A percentile compares a stretch with the other conserved stretches of the same genome.
Conservation (phyloP, 176 grass and related monocot genomes). For the Phoenix roebelenii region DNA sequence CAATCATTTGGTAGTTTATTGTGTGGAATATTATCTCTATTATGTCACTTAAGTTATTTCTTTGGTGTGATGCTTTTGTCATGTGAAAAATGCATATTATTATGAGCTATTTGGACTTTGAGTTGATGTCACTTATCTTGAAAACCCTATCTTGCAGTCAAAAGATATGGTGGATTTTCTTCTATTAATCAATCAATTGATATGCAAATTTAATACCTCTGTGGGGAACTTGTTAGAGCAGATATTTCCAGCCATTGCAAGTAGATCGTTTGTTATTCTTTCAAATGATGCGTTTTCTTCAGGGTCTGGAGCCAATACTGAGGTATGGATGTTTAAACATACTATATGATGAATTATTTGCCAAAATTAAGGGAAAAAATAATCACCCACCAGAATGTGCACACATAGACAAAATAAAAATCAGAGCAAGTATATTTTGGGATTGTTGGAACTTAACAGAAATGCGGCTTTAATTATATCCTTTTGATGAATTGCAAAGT, state of each 20-base stretch:
- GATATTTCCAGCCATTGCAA: conserved; percentile 74
- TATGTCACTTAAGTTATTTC: too few relatives aligned
- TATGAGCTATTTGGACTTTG: too few relatives aligned
- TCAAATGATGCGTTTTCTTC: conserved; percentile 72
- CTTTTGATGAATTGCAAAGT: too few relatives aligned
- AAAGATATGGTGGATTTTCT: conserved; percentile 97
- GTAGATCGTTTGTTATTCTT: conserved; percentile 49
- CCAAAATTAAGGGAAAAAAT: too few relatives aligned
- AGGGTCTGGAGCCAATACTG: conserved; percentile 51
- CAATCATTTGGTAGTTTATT: too few relatives aligned
- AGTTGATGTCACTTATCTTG: background rate
- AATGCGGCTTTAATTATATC: too few relatives aligned
- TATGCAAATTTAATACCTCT: conserved; percentile 80
- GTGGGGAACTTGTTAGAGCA: conserved; percentile 62
- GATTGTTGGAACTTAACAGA: too few relatives aligned
- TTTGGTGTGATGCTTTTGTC: background rate
- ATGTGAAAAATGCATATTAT: background rate
- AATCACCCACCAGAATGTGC: too few relatives aligned
- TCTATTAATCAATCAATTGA: conserved; percentile 77
- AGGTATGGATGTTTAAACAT: conserved; percentile 46
- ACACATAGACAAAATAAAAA: too few relatives aligned
- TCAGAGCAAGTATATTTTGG: too few relatives aligned
- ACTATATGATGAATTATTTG: background rate
- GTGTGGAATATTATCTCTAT: too few relatives aligned
- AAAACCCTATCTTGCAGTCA: conserved; percentile 42